Evolutionary conservation across 164 flowering plant species (phyloP), one percentile per base, ranked within the genome.

Genomic region (Amborella trichopoda): DNA sequence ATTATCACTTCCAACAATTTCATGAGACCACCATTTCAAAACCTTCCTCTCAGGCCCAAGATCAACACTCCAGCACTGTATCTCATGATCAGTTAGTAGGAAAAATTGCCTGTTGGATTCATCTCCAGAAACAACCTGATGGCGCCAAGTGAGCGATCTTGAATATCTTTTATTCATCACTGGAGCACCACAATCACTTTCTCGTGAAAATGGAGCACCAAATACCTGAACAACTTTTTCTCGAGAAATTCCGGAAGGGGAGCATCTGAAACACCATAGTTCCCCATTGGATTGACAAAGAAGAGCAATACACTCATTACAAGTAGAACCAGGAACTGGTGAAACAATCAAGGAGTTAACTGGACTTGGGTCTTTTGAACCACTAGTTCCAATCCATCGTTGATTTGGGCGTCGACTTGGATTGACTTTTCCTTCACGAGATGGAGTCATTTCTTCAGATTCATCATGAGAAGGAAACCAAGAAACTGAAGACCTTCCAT

Each of bases 21-120:
- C 85, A 59, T 80, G 80, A 34, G 84, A 74, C 98, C 98, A 90
- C 33, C 77, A 64, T 68, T 65, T 81, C 47, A 78, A 66, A 25
- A 81, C 73, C 46, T 44, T 62, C 37, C 64, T 20, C 37, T 66
- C 67, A 44, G 70, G 48, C 53, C 52, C 44, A 28, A 83, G 62
- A 9, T 48, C 48, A 21, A 80, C 43, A 22, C 14, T 47, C 50
- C 74, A 83, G 63, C 98, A 90, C 27, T 72, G 89, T 44, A 86
- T 75, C 63, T 86, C 89, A 61, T 70, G 70, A 62, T 81, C 80
- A 9, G 91, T 86, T 58, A 90, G 54, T 28, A 83, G 53, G 46
- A 83, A 71, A 48, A 90, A 86, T 59, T 83, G 66, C 48, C 78
- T 49, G 37, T 52, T 45, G 17, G 61, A 48, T 44, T 72, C 71